Evolutionary conservation across 345 rosid species (phyloP).

Genomic region (Rhodomyrtus tomentosa): DNA sequence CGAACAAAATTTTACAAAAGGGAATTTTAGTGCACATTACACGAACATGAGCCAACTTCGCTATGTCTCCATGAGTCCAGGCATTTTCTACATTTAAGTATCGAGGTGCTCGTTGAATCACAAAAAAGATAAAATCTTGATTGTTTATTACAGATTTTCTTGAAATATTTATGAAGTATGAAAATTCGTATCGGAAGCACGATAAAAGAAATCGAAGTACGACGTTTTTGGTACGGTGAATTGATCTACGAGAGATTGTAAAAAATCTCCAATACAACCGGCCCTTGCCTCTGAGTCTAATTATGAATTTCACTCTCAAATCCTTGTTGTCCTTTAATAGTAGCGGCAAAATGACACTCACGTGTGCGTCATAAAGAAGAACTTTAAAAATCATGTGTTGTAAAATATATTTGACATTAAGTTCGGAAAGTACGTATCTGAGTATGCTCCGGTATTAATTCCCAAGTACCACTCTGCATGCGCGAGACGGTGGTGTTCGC

Average conservation of each 20-base stretch:
- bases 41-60: background rate
- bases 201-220: too few relatives aligned
- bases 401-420: too few relatives aligned
- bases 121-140: too few relatives aligned
- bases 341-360: background rate
- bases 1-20: too few relatives aligned
- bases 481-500: too few relatives aligned
- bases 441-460: too few relatives aligned
- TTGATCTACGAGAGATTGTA: accelerated
- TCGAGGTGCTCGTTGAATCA: background rate
- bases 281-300: accelerated
- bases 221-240: too few relatives aligned
- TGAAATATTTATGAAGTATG: too few relatives aligned
- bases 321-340: background rate
- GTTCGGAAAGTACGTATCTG: too few relatives aligned
- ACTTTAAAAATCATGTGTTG: background rate
- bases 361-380: background rate
- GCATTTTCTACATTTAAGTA: background rate
- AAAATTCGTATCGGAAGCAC: background rate
- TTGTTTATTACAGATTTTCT: background rate
- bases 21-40: too few relatives aligned
- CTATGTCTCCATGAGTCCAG: background rate
- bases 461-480: too few relatives aligned
- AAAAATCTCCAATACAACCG: background rate
- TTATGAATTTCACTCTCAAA: background rate